Conservation (phyloP, 306 rosid species). For the Quercus cerris region DNA sequence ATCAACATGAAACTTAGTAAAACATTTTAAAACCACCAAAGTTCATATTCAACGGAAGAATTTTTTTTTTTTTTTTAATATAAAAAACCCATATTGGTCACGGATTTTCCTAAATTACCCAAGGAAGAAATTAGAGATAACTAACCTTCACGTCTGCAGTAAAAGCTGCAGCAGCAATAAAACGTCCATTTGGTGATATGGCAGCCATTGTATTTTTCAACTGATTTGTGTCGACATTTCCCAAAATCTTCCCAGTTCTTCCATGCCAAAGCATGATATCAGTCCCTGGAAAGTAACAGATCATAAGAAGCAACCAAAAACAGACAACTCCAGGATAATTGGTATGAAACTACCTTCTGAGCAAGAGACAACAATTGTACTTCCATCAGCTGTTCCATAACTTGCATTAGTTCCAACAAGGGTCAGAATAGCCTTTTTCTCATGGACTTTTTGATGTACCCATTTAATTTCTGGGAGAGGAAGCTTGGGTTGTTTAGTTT, state of each 20-base stretch:
- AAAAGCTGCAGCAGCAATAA: constrained; percentile 99
- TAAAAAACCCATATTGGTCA: background rate
- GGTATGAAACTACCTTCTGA: constrained; percentile 76
- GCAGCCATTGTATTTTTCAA: constrained; percentile 92
- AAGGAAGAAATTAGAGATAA: background rate
- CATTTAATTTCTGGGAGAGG: constrained; percentile 96
- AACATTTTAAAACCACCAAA: background rate
- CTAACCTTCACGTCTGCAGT: constrained; percentile 96
- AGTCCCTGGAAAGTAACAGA: constrained; percentile 55
- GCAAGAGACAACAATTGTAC: constrained; percentile 82
- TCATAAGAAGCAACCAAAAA: constrained; percentile 22
- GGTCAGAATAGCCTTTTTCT: constrained; percentile 67
- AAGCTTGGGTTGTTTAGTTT: constrained; percentile 59
- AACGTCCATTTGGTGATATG: constrained; percentile 95
- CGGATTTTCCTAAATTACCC: background rate
- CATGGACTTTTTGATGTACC: constrained; percentile 83
- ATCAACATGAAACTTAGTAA: background rate
- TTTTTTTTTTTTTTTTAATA: too few species aligned
- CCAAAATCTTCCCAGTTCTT: constrained; percentile 79
- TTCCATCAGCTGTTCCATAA: constrained; percentile 94
- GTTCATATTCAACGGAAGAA: background rate
- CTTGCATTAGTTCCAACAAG: constrained; percentile 72
- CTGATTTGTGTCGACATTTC: constrained; percentile 92
- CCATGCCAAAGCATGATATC: constrained; percentile 97
- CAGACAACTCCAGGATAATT: constrained; percentile 11